Evolutionary conservation across 1,284 basidiomycete genomes (phyloP).

Genomic region (Cryptococcus maquisensis): DNA sequence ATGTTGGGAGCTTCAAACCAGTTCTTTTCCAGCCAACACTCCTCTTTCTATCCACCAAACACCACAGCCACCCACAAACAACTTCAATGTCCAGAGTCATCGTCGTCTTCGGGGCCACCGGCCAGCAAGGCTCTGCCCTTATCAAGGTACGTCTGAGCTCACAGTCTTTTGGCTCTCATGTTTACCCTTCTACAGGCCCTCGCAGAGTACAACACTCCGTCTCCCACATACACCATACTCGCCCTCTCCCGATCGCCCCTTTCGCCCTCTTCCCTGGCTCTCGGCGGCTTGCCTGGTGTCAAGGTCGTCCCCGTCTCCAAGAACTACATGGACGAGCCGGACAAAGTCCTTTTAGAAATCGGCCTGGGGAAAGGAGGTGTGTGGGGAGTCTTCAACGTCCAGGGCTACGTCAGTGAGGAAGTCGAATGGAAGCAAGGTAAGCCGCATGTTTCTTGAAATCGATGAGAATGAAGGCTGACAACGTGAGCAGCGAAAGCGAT

Average conservation of each 20-base stretch:
- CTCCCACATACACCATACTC: constrained; percentile 18
- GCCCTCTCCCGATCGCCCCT: constrained; percentile 20
- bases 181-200: constrained; percentile 13
- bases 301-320: constrained; percentile 15
- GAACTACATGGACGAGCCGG: constrained; percentile 26
- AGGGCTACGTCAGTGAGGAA: constrained; percentile 22
- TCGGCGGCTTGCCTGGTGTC: constrained; percentile 26
- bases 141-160: constrained; percentile 18
- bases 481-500: constrained; percentile 23
- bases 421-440: constrained; percentile 23
- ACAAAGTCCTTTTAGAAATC: constrained; percentile 13
- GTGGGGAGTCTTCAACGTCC: constrained; percentile 26
- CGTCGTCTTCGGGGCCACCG: constrained; percentile 34
- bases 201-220: constrained; percentile 12
- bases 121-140: constrained; percentile 26
- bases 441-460: neutral
- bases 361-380: constrained; percentile 19
- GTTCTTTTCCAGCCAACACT: no score
- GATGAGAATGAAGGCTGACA: neutral
- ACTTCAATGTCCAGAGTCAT: constrained; percentile 10
- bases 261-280: constrained; percentile 9
- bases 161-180: neutral
- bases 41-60: neutral
- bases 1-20: no score
- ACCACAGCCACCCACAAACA: neutral